These are phyloP conservation scores for Chalciporus pseudorubinellus DNA, from an alignment of 768 basidiomycete genomes.

Conservation along the genomic window DNA sequence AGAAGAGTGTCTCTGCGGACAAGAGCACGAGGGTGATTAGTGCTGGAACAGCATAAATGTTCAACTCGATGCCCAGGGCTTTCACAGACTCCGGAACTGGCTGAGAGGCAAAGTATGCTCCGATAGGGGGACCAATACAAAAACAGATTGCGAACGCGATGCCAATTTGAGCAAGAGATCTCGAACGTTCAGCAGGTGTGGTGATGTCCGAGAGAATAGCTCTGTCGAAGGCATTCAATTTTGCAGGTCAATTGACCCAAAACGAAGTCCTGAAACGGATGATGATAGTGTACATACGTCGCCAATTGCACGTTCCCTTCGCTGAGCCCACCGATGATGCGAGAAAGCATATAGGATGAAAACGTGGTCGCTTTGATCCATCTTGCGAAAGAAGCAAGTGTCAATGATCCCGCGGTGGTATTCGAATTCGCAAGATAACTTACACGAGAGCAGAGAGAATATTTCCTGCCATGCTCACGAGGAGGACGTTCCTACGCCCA, in stretches of 20 bases:
- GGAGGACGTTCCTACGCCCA: slow-evolving; percentile 80
- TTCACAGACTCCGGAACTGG: slow-evolving; percentile 63
- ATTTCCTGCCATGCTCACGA: slow-evolving; percentile 91
- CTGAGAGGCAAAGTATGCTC: slow-evolving; percentile 92
- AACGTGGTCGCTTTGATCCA: slow-evolving; percentile 92
- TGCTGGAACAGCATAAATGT: slow-evolving; percentile 92
- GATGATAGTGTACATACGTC: slow-evolving; percentile 58
- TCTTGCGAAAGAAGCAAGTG: slow-evolving; percentile 36
- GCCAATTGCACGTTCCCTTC: slow-evolving; percentile 98
- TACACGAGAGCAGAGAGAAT: slow-evolving; percentile 85
- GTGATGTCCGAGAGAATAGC: slow-evolving; percentile 94
- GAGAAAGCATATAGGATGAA: slow-evolving; percentile 84
- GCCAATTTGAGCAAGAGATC: slow-evolving; percentile 87
- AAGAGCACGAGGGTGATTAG: slow-evolving; percentile 77
- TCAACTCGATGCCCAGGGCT: slow-evolving; percentile 62
- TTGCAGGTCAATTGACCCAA: background rate
- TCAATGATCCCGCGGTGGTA: background rate
- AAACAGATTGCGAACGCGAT: slow-evolving; percentile 97
- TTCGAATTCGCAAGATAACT: slow-evolving; percentile 26
- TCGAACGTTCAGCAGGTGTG: slow-evolving; percentile 73
- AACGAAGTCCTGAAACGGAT: background rate
- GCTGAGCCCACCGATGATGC: slow-evolving; percentile 88
- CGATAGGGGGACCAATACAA: slow-evolving; percentile 88
- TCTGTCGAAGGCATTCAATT: slow-evolving; percentile 37
- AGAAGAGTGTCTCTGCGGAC: slow-evolving; percentile 74